Evolutionary conservation across 169 alveolate species (phyloP), one percentile per base, ranked within the genome.

Genomic region (Cryptosporidium meleagridis): DNA sequence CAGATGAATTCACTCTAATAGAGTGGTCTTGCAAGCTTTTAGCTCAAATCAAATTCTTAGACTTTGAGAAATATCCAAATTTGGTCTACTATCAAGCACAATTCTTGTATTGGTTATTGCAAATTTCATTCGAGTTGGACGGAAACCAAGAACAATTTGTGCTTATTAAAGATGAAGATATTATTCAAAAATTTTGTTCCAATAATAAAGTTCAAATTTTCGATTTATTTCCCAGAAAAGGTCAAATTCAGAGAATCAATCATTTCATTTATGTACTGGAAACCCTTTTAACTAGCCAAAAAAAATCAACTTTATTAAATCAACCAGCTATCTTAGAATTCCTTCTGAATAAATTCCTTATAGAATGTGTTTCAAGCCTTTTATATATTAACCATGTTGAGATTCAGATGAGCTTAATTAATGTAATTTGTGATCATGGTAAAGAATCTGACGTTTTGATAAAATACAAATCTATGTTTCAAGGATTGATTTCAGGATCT

Each of bases 1-100:
- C 86, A n/a, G 86, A 75, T 61, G 61, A 58, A 6, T 58, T 35
- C 31, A 75, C 86, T 2, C 1, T 61, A 5, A 18, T 58, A 9
- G 86, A 75, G 37, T 58, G 48, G 72, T n/a, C 18, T 21, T 75
- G 86, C n/a, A 75, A 39, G 41, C 31, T 75, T 48, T 61, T 75
- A 29, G 8, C 85, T 52, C 86, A 75, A 39, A 58, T 58, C 41
- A 35, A 39, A 9, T 75, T 31, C 29, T 44, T 59, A 18, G 65
- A 44, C 5, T 31, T 14, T 51, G 52, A 73, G 12, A 29, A 26
- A 29, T 75, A 75, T 14, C 45, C 41, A 18, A 21, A 58, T 39
- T 31, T 75, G 0, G 31, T 75, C 10, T 48, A 48, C 21, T 48
- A 14, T 5, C 55, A 48, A 16, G 55, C 55, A 10, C 55, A 48